Conservation (phyloP, 2,329 filamentous ascomycete genomes). For the Sporothrix mexicana region DNA sequence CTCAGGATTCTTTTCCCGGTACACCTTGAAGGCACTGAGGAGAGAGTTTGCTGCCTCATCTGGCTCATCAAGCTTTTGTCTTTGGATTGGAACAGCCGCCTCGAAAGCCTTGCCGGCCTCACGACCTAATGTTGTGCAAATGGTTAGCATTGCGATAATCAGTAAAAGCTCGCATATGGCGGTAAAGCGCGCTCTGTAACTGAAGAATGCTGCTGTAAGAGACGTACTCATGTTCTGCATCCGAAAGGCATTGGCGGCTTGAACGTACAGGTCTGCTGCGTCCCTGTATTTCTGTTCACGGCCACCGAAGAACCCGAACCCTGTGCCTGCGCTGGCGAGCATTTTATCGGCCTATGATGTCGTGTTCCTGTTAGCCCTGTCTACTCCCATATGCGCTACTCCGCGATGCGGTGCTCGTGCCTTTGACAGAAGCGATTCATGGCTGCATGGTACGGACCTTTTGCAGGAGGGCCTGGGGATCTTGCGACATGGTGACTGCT, state of each 20-base stretch:
- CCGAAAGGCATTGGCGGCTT: conserved; percentile 90
- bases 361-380: neutral
- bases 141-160: conserved; percentile 13
- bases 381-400: neutral
- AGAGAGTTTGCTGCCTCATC: conserved; percentile 90
- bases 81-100: conserved; percentile 81
- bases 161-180: neutral
- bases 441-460: conserved; percentile 62
- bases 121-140: conserved; percentile 60
- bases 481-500: conserved; percentile 50
- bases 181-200: too few species aligned
- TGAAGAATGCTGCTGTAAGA: too few species aligned
- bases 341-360: conserved; percentile 79
- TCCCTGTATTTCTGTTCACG: conserved; percentile 87
- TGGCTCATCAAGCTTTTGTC: conserved; percentile 81
- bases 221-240: conserved; percentile 79
- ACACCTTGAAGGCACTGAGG: conserved; percentile 93
- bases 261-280: conserved; percentile 83
- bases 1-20: conserved; percentile 81
- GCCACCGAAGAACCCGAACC: conserved; percentile 90
- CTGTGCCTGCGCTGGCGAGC: conserved; percentile 72
- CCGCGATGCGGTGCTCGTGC: neutral
- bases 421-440: neutral
- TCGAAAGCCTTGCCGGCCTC: conserved; percentile 90
- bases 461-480: conserved; percentile 77